These are phyloP conservation scores for Entelexis sorbosivorans DNA, from an alignment of 1,139 yeast genomes.

Conservation along the genomic window DNA sequence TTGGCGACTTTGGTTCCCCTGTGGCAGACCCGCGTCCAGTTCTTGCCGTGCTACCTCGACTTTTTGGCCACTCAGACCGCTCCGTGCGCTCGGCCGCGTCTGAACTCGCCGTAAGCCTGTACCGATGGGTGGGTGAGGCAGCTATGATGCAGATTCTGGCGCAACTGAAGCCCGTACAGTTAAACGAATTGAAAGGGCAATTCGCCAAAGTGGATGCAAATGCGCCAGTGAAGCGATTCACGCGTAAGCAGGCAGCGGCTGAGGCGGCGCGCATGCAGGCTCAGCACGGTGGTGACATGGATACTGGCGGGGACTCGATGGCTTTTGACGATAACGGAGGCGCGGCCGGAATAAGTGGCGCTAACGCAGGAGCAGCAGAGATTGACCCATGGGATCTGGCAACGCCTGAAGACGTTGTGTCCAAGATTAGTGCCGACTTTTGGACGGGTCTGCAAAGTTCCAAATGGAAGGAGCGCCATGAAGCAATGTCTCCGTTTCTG, in stretches of 20 bases:
- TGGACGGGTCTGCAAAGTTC: constrained; percentile 44
- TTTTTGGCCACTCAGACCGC: constrained; percentile 79
- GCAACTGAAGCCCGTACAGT: constrained; percentile 81
- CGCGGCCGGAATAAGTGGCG: background rate
- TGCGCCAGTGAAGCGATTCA: constrained; percentile 41
- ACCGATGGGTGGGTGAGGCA: constrained; percentile 65
- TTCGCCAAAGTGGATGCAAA: constrained; percentile 42
- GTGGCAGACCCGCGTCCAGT: constrained; percentile 52
- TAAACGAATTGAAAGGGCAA: constrained; percentile 63
- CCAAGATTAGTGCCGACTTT: constrained; percentile 57
- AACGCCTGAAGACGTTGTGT: constrained; percentile 50
- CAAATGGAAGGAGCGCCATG: constrained; percentile 90
- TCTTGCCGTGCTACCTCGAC: constrained; percentile 49
- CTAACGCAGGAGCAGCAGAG: constrained; percentile 25
- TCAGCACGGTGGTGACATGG: background rate
- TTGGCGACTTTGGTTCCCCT: constrained; percentile 59
- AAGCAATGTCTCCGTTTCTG: constrained; percentile 60
- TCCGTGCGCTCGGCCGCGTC: constrained; percentile 76
- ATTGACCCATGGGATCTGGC: constrained; percentile 45
- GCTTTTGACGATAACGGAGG: constrained; percentile 25
- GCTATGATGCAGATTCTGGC: constrained; percentile 52
- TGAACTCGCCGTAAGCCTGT: constrained; percentile 55
- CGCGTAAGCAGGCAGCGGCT: constrained; percentile 26
- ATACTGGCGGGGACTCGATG: background rate
- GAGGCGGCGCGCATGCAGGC: constrained; percentile 22